Percentiles rank a stretch among this genome's conserved stretches.
phyloP scores from a whole-genome alignment of 805 yeast species.

The Kodamaea kakaduensis region DNA sequence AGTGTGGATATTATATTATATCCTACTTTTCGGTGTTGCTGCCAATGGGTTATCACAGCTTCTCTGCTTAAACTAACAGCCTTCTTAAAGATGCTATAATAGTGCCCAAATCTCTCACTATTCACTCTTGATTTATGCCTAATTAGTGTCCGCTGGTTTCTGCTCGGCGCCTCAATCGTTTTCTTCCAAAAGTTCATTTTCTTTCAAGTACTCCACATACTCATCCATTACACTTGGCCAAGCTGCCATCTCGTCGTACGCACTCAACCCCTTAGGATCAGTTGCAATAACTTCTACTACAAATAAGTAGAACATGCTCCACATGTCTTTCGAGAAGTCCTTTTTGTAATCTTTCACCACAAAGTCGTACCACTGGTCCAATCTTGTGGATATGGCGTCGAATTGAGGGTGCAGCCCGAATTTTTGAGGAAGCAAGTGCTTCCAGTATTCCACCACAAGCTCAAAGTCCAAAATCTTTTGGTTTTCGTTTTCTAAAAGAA shows the following conservation, averaged over 20 bases:
- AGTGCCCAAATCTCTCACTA: too few relatives aligned
- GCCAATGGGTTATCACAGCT: too few relatives aligned
- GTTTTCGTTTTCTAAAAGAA: constrained; percentile 53
- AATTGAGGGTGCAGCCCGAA: background rate
- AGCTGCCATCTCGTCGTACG: constrained; percentile 76
- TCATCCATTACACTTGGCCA: constrained; percentile 93
- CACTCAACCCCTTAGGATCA: constrained; percentile 47
- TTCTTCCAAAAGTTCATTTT: constrained; percentile 16
- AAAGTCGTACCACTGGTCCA: constrained; percentile 58
- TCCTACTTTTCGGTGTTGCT: too few relatives aligned
- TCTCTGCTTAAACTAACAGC: too few relatives aligned
- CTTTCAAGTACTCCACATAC: constrained; percentile 58
- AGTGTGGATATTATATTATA: too few relatives aligned
- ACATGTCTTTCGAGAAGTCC: constrained; percentile 65
- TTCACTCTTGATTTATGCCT: too few relatives aligned
- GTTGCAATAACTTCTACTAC: constrained; percentile 42
- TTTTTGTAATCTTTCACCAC: constrained; percentile 40
- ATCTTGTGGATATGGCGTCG: constrained; percentile 26
- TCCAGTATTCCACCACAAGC: constrained; percentile 75
- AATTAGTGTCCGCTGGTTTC: too few relatives aligned
- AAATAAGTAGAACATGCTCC: constrained; percentile 81
- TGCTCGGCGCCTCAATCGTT: too few relatives aligned
- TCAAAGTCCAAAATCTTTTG: constrained; percentile 55
- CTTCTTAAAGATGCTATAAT: too few relatives aligned
- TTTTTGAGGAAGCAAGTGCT: constrained; percentile 44